Conservation (phyloP, 257 asterid genomes). For the Solanum ossicruentum region DNA sequence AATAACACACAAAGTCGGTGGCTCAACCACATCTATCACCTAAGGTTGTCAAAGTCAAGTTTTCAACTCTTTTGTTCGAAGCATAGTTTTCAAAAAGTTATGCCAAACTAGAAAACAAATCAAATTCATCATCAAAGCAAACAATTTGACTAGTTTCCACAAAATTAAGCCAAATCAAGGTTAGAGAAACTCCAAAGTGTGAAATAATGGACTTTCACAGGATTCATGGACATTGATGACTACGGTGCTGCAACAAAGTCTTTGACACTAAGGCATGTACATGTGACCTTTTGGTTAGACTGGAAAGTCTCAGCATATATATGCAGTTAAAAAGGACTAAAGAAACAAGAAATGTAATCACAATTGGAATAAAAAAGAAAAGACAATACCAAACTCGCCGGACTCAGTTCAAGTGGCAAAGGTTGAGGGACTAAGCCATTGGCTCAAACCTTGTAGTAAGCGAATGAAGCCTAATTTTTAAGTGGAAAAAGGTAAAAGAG, state of each 20-base stretch:
- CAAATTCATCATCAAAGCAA: not conserved
- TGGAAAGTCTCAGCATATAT: not conserved
- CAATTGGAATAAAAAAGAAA: not conserved
- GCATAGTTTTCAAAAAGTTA: not conserved
- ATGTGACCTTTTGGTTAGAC: not conserved
- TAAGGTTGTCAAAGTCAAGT: not conserved
- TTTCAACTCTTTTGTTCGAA: not conserved
- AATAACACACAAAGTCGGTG: not conserved
- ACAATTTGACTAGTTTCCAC: not conserved
- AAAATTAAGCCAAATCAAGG: not conserved
- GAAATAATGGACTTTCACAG: not conserved
- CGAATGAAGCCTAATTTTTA: not conserved
- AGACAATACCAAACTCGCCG: not conserved
- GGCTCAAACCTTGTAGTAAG: not conserved
- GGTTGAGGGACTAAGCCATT: not conserved
- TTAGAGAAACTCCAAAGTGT: not conserved
- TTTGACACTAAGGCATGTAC: not conserved
- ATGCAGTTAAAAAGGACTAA: not conserved
- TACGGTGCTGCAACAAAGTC: not conserved
- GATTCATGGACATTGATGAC: constrained; percentile 1
- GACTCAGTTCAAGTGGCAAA: not conserved
- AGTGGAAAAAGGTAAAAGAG: not conserved
- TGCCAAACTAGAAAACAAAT: not conserved
- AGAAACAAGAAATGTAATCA: not conserved
- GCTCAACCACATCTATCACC: not conserved